Evolutionary conservation across 2,329 filamentous ascomycete genomes (phyloP).

Genomic region (Aspergillus japonicus): DNA sequence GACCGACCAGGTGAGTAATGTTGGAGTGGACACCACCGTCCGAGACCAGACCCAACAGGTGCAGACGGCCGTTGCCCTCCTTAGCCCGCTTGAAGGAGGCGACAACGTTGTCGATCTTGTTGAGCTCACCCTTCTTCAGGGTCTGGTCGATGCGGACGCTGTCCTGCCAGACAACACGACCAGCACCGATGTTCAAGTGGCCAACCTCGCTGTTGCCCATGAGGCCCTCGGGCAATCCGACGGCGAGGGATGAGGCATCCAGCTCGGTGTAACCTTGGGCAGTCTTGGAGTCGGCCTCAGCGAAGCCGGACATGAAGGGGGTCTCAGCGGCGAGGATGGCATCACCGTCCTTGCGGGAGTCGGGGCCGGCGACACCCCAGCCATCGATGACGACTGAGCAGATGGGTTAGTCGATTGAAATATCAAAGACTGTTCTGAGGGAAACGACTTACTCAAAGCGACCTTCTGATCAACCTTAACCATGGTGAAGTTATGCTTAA

Average conservation of each 20-base stretch:
- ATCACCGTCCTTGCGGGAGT: constrained; percentile 84
- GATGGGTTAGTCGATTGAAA: constrained; percentile 17
- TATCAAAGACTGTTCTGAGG: constrained; percentile 22
- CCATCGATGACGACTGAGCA: constrained; percentile 93
- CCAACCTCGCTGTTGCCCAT: constrained; percentile 99
- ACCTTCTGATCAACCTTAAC: constrained; percentile 67
- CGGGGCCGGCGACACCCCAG: constrained; percentile 83
- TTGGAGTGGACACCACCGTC: constrained; percentile 97
- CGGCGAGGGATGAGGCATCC: constrained; percentile 91
- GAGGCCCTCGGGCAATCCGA: constrained; percentile 90
- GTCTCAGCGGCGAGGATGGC: constrained; percentile 92
- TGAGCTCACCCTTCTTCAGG: constrained; percentile 80
- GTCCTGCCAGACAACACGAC: constrained; percentile 97
- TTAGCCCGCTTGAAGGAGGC: constrained; percentile 76
- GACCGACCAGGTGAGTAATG: constrained; percentile 85
- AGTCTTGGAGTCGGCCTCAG: constrained; percentile 63
- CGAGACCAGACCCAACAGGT: constrained; percentile 87
- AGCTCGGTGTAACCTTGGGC: constrained; percentile 85
- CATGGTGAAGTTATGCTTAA: constrained; percentile 49
- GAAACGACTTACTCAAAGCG: constrained; percentile 58
- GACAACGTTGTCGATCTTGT: constrained; percentile 73
- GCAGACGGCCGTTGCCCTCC: constrained; percentile 84
- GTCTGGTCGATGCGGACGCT: constrained; percentile 94
- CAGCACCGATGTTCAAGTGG: constrained; percentile 97
- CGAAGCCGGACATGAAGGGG: constrained; percentile 89